Evolutionary conservation across 257 asterid species (phyloP).

Genomic region (Petunia axillaris): DNA sequence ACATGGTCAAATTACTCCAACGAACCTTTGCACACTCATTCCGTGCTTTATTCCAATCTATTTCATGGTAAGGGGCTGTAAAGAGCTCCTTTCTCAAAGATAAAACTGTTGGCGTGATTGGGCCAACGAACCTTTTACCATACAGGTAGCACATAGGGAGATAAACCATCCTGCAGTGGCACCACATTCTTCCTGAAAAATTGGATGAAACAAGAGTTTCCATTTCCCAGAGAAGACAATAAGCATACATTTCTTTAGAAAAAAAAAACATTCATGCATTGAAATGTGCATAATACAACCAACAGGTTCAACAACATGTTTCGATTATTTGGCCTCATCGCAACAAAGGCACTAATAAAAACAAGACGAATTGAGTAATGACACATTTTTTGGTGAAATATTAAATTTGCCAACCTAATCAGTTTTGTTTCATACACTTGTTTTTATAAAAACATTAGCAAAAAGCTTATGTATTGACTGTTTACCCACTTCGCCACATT

Average conservation of each 20-base stretch:
- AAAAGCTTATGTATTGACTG: not conserved
- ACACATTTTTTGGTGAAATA: not conserved
- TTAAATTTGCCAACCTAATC: conserved; percentile 1
- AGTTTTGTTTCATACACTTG: conserved; percentile 1
- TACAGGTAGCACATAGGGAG: conserved; percentile 95
- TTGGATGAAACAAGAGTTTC: conserved; percentile 25
- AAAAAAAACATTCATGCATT: conserved; percentile 18
- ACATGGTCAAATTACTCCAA: not conserved
- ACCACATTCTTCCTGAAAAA: conserved; percentile 98
- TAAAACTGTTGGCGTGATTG: conserved; percentile 85
- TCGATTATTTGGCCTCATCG: conserved; percentile 1
- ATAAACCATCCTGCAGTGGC: conserved; percentile 99
- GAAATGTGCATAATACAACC: conserved; percentile 4
- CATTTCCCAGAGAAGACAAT: conserved; percentile 28
- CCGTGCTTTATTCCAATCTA: conserved; percentile 87
- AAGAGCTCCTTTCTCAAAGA: conserved; percentile 89
- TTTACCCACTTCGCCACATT: conserved; percentile 4
- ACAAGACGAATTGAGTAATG: not conserved
- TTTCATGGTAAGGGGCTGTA: conserved; percentile 80
- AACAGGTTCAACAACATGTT: not conserved
- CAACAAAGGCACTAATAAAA: conserved; percentile 20
- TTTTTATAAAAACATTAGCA: conserved; percentile 16
- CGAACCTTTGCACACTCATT: conserved; percentile 95
- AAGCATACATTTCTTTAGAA: conserved; percentile 25
- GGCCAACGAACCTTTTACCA: conserved; percentile 93